Percentiles rank a stretch among this genome's conserved stretches.
phyloP scores from a whole-genome alignment of 2,329 filamentous ascomycete genomes.

The Penicillium nordicum region DNA sequence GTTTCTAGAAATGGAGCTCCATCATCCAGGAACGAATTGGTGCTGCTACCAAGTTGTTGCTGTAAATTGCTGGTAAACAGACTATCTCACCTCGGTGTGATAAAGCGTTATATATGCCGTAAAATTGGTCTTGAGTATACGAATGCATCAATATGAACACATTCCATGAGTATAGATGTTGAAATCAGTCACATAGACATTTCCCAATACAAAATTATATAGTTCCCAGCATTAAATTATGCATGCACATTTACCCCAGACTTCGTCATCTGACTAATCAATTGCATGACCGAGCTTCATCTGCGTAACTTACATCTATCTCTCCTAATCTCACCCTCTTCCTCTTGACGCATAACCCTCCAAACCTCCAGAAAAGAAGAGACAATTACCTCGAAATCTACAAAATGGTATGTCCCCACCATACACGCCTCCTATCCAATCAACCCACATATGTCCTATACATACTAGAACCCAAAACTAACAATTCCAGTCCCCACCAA shows the following conservation, averaged over 20 bases:
- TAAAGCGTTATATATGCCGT: neutral
- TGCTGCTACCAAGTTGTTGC: constrained; percentile 31
- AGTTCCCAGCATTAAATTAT: neutral
- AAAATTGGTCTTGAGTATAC: neutral
- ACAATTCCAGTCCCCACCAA: constrained; percentile 22
- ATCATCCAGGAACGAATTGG: constrained; percentile 39
- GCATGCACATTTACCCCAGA: constrained; percentile 5
- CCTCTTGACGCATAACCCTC: neutral
- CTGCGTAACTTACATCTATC: neutral
- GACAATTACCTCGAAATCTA: neutral
- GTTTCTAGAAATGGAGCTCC: constrained; percentile 39
- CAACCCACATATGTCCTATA: neutral
- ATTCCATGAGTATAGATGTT: neutral
- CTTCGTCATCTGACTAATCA: constrained; percentile 9
- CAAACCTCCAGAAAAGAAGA: neutral
- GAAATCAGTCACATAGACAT: neutral
- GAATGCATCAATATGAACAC: neutral
- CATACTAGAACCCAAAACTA: neutral
- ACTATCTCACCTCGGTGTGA: neutral
- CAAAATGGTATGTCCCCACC: constrained; percentile 23
- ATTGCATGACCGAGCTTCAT: constrained; percentile 2
- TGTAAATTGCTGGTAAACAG: constrained; percentile 11
- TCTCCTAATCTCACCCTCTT: neutral
- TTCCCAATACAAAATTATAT: neutral
- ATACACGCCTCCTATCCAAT: neutral